Percentiles rank a stretch among this genome's conserved stretches.
Conservation (phyloP, 2,329 filamentous ascomycete genomes). For the Bipolaris oryzae region DNA sequence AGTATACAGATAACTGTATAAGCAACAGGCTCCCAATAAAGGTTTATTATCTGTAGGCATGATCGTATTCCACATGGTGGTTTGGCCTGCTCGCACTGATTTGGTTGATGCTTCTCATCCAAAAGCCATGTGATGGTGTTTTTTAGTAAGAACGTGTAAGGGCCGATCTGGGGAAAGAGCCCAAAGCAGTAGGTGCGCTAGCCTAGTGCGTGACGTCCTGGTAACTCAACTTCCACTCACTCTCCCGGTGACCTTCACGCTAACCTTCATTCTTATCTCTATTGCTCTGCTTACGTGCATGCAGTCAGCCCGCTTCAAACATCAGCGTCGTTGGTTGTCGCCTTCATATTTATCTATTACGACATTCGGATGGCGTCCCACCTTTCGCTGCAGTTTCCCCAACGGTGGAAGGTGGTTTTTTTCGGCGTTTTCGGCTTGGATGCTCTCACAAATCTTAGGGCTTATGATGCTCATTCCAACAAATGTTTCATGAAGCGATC, state of each 20-base stretch:
- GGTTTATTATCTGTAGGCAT: neutral
- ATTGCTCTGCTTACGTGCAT: neutral
- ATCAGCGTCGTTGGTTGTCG: neutral
- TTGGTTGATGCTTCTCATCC: neutral
- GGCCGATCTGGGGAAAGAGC: neutral
- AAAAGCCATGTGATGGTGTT: neutral
- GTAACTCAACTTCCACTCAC: neutral
- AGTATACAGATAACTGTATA: too few relatives aligned
- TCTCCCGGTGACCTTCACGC: neutral
- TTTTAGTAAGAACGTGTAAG: neutral
- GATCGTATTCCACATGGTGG: neutral
- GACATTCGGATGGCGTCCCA: neutral
- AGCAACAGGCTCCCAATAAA: neutral
- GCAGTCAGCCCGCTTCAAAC: neutral
- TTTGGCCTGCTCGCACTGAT: neutral
- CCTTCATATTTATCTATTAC: neutral
- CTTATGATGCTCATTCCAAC: neutral
- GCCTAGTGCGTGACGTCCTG: neutral
- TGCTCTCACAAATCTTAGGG: neutral
- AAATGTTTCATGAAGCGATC: neutral
- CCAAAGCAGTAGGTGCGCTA: neutral
- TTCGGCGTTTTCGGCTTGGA: neutral
- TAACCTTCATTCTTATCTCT: neutral
- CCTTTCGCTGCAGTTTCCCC: neutral
- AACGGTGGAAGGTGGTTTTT: neutral